Evolutionary conservation across 306 rosid genomes (phyloP), one percentile per base, ranked within the genome.

Genomic region (Potentilla sterilis): DNA sequence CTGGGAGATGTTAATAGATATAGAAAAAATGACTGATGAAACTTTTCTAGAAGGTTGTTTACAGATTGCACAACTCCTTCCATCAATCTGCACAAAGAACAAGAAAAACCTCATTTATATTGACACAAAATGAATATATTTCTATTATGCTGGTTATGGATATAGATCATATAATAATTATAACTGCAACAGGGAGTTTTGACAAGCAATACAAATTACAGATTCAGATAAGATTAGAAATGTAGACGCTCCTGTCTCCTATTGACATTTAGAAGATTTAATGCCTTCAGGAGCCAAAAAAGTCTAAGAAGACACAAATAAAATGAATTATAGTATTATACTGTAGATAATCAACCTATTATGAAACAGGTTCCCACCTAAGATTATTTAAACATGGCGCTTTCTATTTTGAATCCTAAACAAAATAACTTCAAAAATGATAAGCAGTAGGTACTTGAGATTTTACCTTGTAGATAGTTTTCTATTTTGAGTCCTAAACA

Each of bases 41-140:
- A 92, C 86, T 95, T 95, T 87, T 95, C 97, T 5, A 92, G 96
- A 82, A 95, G 97, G 84, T 95, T 95, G 86, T 95, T 95, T 75
- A 95, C 93, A 2, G 97, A 92, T 38, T 86, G 97, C 52, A 92
- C 41, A 68, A 89, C 97, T 90, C 97, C 98, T 88, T 95, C 97
- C 69, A 95, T 80, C 79, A 95, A 84, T 85, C 97, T 95, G 98
- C 82, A 85, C 64, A 67, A 78, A 61, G 14, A 70, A 28, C 10
- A 73, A 18, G 46, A 77, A 76, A 75, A 73, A 44, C 46, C 69
- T 76, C 58, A 80, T 74, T 78, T 71, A 69, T 4, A 71, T 19
- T 74, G 76, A 75, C 67, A 24, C 71, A 51, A 57, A 22, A 81
- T 67, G 52, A 22, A 51, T 59, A 38, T 13, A 4, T 35, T 71